Conservation (phyloP, 805 yeast genomes). For the Clavispora carvajalis region DNA sequence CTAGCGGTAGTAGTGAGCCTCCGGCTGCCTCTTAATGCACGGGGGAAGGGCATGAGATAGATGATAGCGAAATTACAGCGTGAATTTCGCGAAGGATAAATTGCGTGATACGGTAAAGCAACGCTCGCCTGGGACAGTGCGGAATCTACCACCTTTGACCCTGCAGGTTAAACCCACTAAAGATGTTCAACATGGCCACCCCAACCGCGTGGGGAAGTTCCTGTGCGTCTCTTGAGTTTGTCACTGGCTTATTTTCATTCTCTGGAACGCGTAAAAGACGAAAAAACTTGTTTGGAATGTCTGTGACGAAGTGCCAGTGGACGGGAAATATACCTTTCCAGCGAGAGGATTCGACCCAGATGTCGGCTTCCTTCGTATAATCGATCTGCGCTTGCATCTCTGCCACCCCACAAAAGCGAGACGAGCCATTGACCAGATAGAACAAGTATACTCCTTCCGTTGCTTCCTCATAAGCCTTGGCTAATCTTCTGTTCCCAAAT, state of each 20-base stretch:
- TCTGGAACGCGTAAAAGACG: slow-evolving; percentile 40
- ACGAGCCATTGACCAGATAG: slow-evolving; percentile 49
- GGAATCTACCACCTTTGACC: neutral
- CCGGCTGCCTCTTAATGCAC: neutral
- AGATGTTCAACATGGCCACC: slow-evolving; percentile 41
- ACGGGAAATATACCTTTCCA: slow-evolving; percentile 52
- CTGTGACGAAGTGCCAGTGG: slow-evolving; percentile 48
- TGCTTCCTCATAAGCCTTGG: slow-evolving; percentile 34
- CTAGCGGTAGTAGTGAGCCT: neutral
- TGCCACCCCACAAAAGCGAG: slow-evolving; percentile 45
- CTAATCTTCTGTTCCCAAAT: slow-evolving; percentile 49
- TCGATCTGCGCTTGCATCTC: slow-evolving; percentile 41
- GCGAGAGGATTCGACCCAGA: slow-evolving; percentile 44
- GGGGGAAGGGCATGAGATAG: neutral
- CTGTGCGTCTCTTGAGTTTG: slow-evolving; percentile 59
- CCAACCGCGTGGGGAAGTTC: slow-evolving; percentile 49
- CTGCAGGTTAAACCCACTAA: slow-evolving; percentile 13
- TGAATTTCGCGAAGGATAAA: neutral
- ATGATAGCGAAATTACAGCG: neutral
- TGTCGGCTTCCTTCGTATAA: slow-evolving; percentile 31
- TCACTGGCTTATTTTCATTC: slow-evolving; percentile 48
- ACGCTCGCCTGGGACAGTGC: no score
- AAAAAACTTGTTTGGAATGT: slow-evolving; percentile 44
- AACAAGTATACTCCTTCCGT: slow-evolving; percentile 40
- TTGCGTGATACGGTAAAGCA: neutral